Base-by-base conservation (phyloP, 345 rosid species). In the Populus deltoides region DNA sequence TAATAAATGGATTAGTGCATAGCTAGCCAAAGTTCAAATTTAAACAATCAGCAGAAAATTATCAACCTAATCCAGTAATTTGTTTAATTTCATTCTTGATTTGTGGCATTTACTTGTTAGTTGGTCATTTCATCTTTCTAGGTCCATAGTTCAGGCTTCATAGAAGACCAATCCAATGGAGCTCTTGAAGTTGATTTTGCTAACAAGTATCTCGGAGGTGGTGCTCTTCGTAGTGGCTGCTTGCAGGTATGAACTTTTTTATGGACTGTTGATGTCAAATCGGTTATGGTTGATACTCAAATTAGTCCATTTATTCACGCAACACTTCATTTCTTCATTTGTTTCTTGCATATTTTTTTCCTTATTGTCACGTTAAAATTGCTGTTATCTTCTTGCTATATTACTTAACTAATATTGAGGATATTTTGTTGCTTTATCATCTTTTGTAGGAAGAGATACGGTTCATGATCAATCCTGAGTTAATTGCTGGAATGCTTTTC, bases 181-280 rank as follows among this genome's bases (percentile, higher is more conserved):
- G 90, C 93, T 73, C 87, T 93, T 66, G 93, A 88, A 85, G 97
- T 92, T 82, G 99, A 96, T 90, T 96, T 96, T 79, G 97, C 99
- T 53, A 92, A 93, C 85, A 87, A 83, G 84, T 92, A 88, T 83
- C 85, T 96, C 53, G 97, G 99, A 66, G 99, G 99, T 53, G 97
- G 98, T 83, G 90, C 97, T 76, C 92, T 96, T 74, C 70, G 55
- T 65, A 85, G 91, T 83, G 99, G 99, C 66, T 96, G 99, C 78
- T 90, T 92, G 67, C 99, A 92, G 97, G 98, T 93, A 72, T 31
- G 8, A 11, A 16, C n/a, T 4, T 59, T 65, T 63, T 38, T 22
- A 24, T 35, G 45, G 57, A 38, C 8, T 24, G 66, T 33, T 59
- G 22, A n/a, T 39, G 24, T 15, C 24, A 27, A 20, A 43, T 45